These are phyloP conservation scores for Alternaria angustiovoidea DNA, from an alignment of 2,329 filamentous ascomycete species.

Conservation along the genomic window DNA sequence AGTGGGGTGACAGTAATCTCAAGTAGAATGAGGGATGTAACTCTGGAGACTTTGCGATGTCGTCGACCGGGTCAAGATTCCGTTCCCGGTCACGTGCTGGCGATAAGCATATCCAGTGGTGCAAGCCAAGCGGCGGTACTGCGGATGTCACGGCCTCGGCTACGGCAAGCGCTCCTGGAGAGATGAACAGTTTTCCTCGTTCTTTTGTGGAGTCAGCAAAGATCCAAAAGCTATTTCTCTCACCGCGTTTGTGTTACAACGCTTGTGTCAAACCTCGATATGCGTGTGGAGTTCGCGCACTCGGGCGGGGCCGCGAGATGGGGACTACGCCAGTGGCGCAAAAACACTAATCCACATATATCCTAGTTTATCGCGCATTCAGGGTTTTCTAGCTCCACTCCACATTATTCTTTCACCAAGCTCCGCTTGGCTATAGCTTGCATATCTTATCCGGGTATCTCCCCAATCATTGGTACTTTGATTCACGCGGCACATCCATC, in stretches of 20 bases:
- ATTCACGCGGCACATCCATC: background rate
- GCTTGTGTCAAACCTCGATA: background rate
- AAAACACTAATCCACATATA: background rate
- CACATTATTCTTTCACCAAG: conserved; percentile 8
- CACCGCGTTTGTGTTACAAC: background rate
- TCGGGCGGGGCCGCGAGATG: background rate
- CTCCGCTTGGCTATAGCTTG: conserved; percentile 18
- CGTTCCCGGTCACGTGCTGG: too few relatives aligned
- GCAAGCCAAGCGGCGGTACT: background rate
- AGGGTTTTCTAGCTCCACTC: conserved; percentile 13
- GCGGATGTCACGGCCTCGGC: background rate
- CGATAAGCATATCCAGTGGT: too few relatives aligned
- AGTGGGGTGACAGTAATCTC: background rate
- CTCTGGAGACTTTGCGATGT: too few relatives aligned
- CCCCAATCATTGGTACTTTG: conserved; percentile 3
- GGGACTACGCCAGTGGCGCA: background rate
- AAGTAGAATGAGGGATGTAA: background rate
- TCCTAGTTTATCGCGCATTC: conserved; percentile 2
- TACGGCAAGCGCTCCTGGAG: background rate
- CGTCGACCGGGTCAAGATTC: background rate
- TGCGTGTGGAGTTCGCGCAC: background rate
- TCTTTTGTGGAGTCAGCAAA: background rate
- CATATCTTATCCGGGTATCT: conserved; percentile 2
- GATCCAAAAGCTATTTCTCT: background rate
- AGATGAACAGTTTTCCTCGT: background rate